phyloP scores from a whole-genome alignment of 2,329 filamentous ascomycete genomes.

The Didymosphaeria variabile region DNA sequence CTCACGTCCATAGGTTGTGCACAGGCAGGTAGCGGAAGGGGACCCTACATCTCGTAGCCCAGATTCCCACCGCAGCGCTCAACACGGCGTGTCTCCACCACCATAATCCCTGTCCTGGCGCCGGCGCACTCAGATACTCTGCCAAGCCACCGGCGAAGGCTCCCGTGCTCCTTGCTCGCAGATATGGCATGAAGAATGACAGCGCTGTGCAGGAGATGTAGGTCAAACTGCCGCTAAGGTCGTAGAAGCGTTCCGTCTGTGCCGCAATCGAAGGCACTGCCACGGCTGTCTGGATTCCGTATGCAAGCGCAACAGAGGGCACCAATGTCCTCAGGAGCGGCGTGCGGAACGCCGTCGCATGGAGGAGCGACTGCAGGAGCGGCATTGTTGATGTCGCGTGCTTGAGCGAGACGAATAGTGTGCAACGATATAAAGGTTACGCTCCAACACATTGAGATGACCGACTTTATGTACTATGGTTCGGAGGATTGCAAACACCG shows the following conservation, averaged over 20 bases:
- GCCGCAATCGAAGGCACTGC: conserved; percentile 69
- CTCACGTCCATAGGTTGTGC: no score
- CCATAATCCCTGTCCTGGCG: conserved; percentile 39
- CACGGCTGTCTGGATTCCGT: conserved; percentile 69
- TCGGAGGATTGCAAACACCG: neutral
- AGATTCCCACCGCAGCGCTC: conserved; percentile 66
- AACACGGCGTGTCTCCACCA: conserved; percentile 71
- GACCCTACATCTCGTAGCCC: conserved; percentile 66
- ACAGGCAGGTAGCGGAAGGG: neutral
- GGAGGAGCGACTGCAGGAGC: conserved; percentile 61
- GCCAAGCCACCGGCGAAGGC: conserved; percentile 48
- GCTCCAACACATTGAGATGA: neutral
- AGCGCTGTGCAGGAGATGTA: conserved; percentile 71
- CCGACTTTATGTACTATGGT: neutral
- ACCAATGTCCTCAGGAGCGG: conserved; percentile 70
- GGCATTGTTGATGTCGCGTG: conserved; percentile 33
- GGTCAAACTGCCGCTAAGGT: conserved; percentile 71
- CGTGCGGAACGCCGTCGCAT: conserved; percentile 67
- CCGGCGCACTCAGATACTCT: conserved; percentile 37
- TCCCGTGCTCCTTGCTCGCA: conserved; percentile 64
- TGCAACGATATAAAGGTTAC: neutral
- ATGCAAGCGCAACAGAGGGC: conserved; percentile 69
- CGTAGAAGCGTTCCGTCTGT: conserved; percentile 73
- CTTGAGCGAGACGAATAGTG: neutral
- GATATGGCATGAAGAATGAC: conserved; percentile 67